Percentiles rank a stretch among this genome's conserved stretches.
These are phyloP conservation scores for Pseudopediastrum boryanum DNA, from an alignment of 139 green algal species.

Conservation along the genomic window DNA sequence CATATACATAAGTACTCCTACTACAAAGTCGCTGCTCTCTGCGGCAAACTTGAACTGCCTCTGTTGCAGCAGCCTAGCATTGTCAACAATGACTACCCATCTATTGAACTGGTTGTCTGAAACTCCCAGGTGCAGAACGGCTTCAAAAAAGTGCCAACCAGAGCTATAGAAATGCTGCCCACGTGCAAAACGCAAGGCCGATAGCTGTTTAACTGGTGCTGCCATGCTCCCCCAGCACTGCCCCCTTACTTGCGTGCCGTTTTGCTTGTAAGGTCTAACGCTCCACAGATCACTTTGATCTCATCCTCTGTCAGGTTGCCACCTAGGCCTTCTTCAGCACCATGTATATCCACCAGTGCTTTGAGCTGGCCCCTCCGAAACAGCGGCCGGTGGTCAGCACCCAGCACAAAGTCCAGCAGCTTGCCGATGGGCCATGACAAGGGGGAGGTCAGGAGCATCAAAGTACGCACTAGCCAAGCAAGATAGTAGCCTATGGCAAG, in stretches of 20 bases:
- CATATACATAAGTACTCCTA: too few species aligned
- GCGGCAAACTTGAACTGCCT: not conserved
- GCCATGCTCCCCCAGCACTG: too few species aligned
- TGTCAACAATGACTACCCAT: too few species aligned
- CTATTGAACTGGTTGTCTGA: too few species aligned
- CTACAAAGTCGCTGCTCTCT: too few species aligned
- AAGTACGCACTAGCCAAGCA: slow-evolving; percentile 74
- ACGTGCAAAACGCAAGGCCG: not conserved
- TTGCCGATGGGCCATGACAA: slow-evolving; percentile 81
- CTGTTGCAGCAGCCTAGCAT: not conserved
- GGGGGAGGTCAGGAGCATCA: slow-evolving; percentile 76
- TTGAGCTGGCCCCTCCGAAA: slow-evolving; percentile 76
- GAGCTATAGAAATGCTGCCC: not conserved
- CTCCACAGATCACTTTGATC: slow-evolving; percentile 74
- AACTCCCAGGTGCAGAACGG: not conserved
- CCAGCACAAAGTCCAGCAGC: slow-evolving; percentile 86
- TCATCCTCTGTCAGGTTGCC: slow-evolving; percentile 71
- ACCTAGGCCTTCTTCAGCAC: slow-evolving; percentile 71
- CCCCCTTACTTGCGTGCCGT: slow-evolving; percentile 54
- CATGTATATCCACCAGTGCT: slow-evolving; percentile 88
- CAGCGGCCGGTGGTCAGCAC: slow-evolving; percentile 59
- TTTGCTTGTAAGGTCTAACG: slow-evolving; percentile 90
- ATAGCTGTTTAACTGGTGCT: too few species aligned
- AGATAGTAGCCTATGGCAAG: slow-evolving; percentile 84
- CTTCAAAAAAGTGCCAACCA: not conserved